phyloP scores from a whole-genome alignment of 805 yeast species.

The Ogataea zsoltii region DNA sequence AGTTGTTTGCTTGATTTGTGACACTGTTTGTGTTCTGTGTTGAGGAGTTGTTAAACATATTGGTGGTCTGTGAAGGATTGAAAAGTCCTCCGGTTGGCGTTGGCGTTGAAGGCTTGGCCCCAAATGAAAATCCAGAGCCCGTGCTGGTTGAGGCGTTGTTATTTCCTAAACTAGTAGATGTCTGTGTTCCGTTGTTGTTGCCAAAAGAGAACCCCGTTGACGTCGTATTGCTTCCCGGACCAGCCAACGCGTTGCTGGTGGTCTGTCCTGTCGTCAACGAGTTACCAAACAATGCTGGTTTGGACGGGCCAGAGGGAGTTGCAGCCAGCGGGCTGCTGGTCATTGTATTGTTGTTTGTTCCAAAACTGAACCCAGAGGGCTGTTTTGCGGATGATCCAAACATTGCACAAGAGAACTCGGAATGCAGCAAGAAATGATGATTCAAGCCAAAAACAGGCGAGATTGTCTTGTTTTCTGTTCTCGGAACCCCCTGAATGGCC shows the following conservation, averaged over 20 bases:
- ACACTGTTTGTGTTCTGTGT: conserved; percentile 7
- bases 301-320: conserved; percentile 7
- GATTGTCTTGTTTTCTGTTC: background rate
- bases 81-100: conserved; percentile 7
- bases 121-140: conserved; percentile 12
- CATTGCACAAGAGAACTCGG: conserved; percentile 12
- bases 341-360: conserved; percentile 10
- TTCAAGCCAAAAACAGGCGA: background rate
- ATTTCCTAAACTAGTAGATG: no score
- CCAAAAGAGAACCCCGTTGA: conserved; percentile 12
- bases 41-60: background rate
- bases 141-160: background rate
- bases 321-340: conserved; percentile 4
- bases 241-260: conserved; percentile 17
- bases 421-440: background rate
- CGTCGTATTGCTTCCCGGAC: conserved; percentile 29
- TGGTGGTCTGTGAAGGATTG: conserved; percentile 1
- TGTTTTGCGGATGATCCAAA: conserved; percentile 27
- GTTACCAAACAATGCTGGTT: conserved; percentile 29
- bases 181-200: conserved; percentile 16
- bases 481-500: background rate
- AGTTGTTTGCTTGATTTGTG: background rate
- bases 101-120: conserved; percentile 10
- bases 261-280: conserved; percentile 26
- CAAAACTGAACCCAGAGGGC: conserved; percentile 27